phyloP scores from a whole-genome alignment of 805 yeast genomes.

The Lipomyces oligophaga region DNA sequence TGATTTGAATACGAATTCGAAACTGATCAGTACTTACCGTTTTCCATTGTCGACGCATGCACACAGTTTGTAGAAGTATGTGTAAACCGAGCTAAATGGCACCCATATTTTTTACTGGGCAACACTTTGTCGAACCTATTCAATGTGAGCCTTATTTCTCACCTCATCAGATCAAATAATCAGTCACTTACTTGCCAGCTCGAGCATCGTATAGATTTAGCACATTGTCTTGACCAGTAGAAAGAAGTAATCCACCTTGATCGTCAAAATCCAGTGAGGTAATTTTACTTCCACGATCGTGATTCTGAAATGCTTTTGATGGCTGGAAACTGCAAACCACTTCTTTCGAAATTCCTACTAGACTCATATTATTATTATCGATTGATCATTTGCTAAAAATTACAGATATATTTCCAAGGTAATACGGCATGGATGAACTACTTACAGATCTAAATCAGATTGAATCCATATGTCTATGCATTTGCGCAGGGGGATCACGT shows the following conservation, averaged over 20 bases:
- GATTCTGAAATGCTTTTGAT: conserved; percentile 50
- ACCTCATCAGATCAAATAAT: neutral
- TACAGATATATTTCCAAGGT: no score
- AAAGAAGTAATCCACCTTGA: conserved; percentile 69
- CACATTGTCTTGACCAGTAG: conserved; percentile 76
- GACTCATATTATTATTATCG: conserved; percentile 3
- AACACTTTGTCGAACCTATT: conserved; percentile 50
- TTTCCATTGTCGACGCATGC: conserved; percentile 78
- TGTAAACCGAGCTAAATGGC: conserved; percentile 79
- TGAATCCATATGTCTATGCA: no score
- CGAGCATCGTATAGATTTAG: conserved; percentile 79
- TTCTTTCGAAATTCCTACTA: conserved; percentile 22
- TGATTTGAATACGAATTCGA: neutral
- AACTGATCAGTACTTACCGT: conserved; percentile 46
- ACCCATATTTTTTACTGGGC: conserved; percentile 87
- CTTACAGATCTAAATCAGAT: no score
- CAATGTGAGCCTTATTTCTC: neutral
- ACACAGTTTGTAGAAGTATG: conserved; percentile 68
- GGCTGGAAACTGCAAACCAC: conserved; percentile 36
- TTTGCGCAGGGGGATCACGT: no score
- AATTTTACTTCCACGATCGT: conserved; percentile 35
- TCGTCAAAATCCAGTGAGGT: conserved; percentile 67
- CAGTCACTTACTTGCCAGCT: conserved; percentile 52
- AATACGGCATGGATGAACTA: no score
- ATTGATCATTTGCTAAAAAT: neutral